These are phyloP conservation scores for Leccinellum rugosiceps DNA, from an alignment of 768 basidiomycete species.

Conservation along the genomic window DNA sequence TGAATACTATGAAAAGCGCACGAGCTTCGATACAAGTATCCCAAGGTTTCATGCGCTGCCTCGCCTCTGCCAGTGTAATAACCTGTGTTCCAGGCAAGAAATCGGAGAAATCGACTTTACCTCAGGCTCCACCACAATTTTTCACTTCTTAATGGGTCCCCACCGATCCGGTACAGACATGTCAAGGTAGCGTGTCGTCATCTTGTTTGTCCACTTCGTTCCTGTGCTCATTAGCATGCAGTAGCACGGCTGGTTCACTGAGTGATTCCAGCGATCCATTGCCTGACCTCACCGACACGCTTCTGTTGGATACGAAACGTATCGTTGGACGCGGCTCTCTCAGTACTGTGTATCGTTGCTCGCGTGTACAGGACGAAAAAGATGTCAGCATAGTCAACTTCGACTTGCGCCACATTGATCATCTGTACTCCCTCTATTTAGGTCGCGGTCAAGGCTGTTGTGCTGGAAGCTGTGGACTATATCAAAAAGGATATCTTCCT, in stretches of 20 bases:
- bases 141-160: neutral
- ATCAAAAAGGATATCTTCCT: neutral
- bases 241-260: neutral
- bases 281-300: conserved; percentile 2
- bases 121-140: neutral
- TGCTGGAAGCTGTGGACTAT: neutral
- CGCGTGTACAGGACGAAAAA: neutral
- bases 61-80: neutral
- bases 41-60: neutral
- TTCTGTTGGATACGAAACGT: neutral
- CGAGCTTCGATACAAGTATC: too few species aligned
- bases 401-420: too few species aligned
- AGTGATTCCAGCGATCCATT: neutral
- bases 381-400: neutral
- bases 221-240: neutral
- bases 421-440: neutral
- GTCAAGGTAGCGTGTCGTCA: neutral
- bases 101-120: neutral
- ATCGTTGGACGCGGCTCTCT: neutral
- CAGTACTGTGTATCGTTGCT: neutral
- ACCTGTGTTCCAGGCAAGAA: neutral
- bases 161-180: neutral
- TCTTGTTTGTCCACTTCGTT: neutral
- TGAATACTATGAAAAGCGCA: neutral
- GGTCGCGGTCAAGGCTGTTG: conserved; percentile 6